Base-by-base conservation (phyloP, 345 rosid species). In the Populus deltoides region DNA sequence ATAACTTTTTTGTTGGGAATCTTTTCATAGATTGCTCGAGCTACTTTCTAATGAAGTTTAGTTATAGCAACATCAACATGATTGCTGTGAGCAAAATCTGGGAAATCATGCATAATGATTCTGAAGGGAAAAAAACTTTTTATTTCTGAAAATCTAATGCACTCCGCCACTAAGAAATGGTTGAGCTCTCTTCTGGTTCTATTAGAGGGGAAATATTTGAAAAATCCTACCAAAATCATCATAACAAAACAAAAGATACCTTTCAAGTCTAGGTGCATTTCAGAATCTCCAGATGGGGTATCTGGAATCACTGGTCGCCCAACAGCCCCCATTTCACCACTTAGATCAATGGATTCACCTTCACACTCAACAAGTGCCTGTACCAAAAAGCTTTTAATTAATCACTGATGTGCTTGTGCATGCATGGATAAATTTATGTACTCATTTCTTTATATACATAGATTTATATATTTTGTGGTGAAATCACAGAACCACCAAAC, bases 301-400 rank as follows among this genome's bases (percentile, higher is more conserved):
- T 89, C 92, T 20, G 91, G 87, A 79, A 93, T 83, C 75, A 96
- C 84, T 73, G 92, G 83, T 13, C 99, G 89, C 69, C 99, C 99
- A 66, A 96, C 98, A 66, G 98, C 97, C 66, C 98, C 99, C 90
- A 92, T 81, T 84, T 96, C 98, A 45, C 99, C 99, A 80, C 98
- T 93, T 85, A 91, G 86, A 89, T 93, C 98, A 69, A 94, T 88
- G 75, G 97, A 90, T 71, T 94, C 97, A 68, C 97, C 98, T 86
- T 94, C 98, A 87, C 97, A 92, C 86, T 96, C 99, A 71, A 91
- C 89, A 51, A 93, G 97, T 7, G 92, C 99, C 99, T 96, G 90
- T 87, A 85, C 77, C 82, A 83, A 49, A 68, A 71, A 71, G 25
- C 70, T 29, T 72, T 66, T 39, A 69, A 59, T 83, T 59, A 77